Evolutionary conservation across 192 early-diverging fungal genomes (phyloP), one percentile per base, ranked within the genome.

Genomic region (Diversispora epigaea): DNA sequence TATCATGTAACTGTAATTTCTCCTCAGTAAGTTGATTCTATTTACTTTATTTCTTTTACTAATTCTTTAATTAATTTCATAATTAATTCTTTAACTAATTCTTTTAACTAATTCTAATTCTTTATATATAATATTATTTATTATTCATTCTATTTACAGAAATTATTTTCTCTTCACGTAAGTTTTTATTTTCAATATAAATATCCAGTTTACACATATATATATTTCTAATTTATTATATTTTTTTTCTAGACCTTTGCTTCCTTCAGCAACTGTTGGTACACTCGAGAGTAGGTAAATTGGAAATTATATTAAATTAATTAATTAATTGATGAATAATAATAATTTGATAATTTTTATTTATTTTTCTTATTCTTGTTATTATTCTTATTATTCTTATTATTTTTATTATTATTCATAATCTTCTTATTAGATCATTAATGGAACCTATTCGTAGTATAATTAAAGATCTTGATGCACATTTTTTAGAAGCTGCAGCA

Each of bases 111-210:
- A 46, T 58, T 32, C 9, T 21, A 17, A 22, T 4, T 32, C n/a
- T 75, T 21, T 39, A 43, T 63, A 8, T 65, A 22, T 68, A 57
- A 14, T 49, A 44, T 43, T 46, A 10, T 2, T 52, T 32, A 22
- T 39, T 32, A 39, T 15, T 2, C 14, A 63, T 22, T 17, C 63
- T 60, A 2, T 76, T 15, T 68, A 55, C 61, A 85, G 78, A 44
- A 86, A 86, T 74, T 88, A 86, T 55, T 86, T 88, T 75, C 77
- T 88, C 44, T 88, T 88, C 69, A 86, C 85, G 41, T 85, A 82
- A 22, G 14, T 44, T 62, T 73, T 25, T 17, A 7, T 22, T 57
- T 19, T 6, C 1, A 25, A 22, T 12, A 11, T 46, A 43, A 15
- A n/a, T 22, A 8, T 46, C 8, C 7, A 4, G 21, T 19, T n/a